Conservation (phyloP, 805 yeast species). For the Sugiyamaella boreocaroliniensis region DNA sequence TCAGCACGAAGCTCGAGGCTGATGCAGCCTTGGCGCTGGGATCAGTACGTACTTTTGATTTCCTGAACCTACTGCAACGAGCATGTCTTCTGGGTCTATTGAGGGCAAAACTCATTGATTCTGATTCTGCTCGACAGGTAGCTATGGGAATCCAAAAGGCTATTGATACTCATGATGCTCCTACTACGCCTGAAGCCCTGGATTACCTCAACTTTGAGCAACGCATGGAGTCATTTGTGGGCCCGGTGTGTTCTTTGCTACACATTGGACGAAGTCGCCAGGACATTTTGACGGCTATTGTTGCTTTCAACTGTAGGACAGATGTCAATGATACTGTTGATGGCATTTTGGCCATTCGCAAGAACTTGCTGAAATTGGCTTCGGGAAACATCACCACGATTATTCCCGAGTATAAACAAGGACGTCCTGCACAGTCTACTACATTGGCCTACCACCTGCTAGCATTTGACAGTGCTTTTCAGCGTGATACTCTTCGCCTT, state of each 20-base stretch:
- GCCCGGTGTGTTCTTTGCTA: slow-evolving; percentile 7
- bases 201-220: slow-evolving; percentile 9
- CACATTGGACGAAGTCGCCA: slow-evolving; percentile 12
- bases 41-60: slow-evolving; percentile 3
- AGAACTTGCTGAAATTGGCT: slow-evolving; percentile 2
- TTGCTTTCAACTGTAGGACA: neutral
- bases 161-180: slow-evolving; percentile 5
- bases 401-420: slow-evolving; percentile 4
- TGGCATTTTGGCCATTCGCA: neutral
- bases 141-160: slow-evolving; percentile 5
- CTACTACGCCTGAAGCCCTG: slow-evolving; percentile 5
- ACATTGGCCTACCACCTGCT: slow-evolving; percentile 7
- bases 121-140: neutral
- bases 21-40: slow-evolving; percentile 1
- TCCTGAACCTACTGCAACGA: slow-evolving; percentile 4
- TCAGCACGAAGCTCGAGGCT: neutral
- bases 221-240: slow-evolving; percentile 1
- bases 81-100: slow-evolving; percentile 4
- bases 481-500: slow-evolving; percentile 2
- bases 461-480: slow-evolving; percentile 4
- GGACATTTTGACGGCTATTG: slow-evolving; percentile 6
- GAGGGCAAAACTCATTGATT: slow-evolving; percentile 2
- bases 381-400: slow-evolving; percentile 1
- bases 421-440: slow-evolving; percentile 6
- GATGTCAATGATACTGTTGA: neutral